Conservation (phyloP, 2,329 filamentous ascomycete genomes). For the Trichophyton mentagrophytes region DNA sequence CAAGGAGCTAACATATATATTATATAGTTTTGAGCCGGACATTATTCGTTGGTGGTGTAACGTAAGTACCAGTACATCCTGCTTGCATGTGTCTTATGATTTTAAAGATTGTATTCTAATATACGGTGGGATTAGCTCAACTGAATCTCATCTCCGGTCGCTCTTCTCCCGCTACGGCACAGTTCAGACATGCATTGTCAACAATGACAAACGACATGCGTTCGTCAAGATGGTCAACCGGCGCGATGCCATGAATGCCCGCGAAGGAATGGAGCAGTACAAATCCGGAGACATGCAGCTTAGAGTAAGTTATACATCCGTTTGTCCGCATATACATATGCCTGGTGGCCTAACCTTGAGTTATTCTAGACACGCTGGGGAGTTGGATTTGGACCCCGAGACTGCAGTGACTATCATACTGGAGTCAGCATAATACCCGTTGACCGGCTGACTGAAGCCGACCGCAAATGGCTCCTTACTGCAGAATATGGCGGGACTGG, state of each 20-base stretch:
- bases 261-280: slow-evolving; percentile 73
- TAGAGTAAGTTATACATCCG: slow-evolving; percentile 43
- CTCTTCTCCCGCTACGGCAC: slow-evolving; percentile 72
- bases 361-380: slow-evolving; percentile 75
- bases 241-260: slow-evolving; percentile 68
- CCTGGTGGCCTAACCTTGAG: slow-evolving; percentile 10
- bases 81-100: not conserved
- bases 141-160: slow-evolving; percentile 66
- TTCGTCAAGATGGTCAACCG: slow-evolving; percentile 98
- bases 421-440: slow-evolving; percentile 92
- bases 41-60: slow-evolving; percentile 91
- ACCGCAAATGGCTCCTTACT: slow-evolving; percentile 92
- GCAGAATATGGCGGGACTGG: slow-evolving; percentile 90
- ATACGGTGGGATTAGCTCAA: slow-evolving; percentile 41
- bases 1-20: slow-evolving; percentile 27
- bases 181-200: slow-evolving; percentile 96
- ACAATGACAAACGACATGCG: slow-evolving; percentile 93
- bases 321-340: not conserved
- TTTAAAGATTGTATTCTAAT: slow-evolving; percentile 13
- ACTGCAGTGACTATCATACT: slow-evolving; percentile 90
- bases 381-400: slow-evolving; percentile 88
- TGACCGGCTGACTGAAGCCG: slow-evolving; percentile 81
- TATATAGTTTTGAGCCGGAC: slow-evolving; percentile 70
- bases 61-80: slow-evolving; percentile 42
- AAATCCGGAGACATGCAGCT: slow-evolving; percentile 60